Evolutionary conservation across 352 stramenopile species (phyloP).

Genomic region (Phytophthora gonapodyides): DNA sequence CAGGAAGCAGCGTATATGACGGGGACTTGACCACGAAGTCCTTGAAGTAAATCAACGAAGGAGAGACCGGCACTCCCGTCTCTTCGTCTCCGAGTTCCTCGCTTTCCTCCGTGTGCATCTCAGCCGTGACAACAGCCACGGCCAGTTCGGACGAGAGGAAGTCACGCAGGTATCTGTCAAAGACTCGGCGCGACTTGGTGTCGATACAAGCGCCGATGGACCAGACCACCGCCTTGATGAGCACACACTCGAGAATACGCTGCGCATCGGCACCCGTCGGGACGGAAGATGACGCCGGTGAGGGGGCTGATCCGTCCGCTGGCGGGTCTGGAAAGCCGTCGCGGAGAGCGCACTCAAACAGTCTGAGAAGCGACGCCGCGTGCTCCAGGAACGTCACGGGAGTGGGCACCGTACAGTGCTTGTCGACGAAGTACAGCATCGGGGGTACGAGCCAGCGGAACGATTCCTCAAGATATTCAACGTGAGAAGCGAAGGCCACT

Average conservation of each 20-base stretch:
- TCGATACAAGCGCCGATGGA: slow-evolving; percentile 93
- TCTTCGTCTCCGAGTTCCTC: slow-evolving; percentile 33
- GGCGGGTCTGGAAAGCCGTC: slow-evolving; percentile 34
- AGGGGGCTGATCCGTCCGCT: slow-evolving; percentile 17
- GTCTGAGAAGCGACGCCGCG: slow-evolving; percentile 76
- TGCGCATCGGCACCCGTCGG: slow-evolving; percentile 62
- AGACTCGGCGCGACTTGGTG: slow-evolving; percentile 74
- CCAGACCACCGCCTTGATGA: slow-evolving; percentile 91
- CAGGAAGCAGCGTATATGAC: slow-evolving; percentile 51
- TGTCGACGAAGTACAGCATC: slow-evolving; percentile 93
- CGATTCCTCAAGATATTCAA: slow-evolving; percentile 65
- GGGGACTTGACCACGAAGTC: slow-evolving; percentile 91
- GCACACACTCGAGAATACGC: slow-evolving; percentile 83
- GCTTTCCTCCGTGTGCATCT: slow-evolving; percentile 10
- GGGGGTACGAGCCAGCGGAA: slow-evolving; percentile 92
- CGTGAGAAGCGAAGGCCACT: slow-evolving; percentile 36
- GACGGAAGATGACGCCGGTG: slow-evolving; percentile 43
- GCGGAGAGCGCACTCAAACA: slow-evolving; percentile 86
- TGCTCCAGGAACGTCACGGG: slow-evolving; percentile 92
- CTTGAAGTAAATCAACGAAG: slow-evolving; percentile 57
- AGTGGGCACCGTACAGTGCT: slow-evolving; percentile 83
- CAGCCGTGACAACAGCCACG: slow-evolving; percentile 20
- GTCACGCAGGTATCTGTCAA: slow-evolving; percentile 85
- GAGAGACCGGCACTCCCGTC: slow-evolving; percentile 21
- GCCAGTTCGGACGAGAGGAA: slow-evolving; percentile 55